Conservation (phyloP, 257 asterid genomes). For the Solanum lycopersicoides region DNA sequence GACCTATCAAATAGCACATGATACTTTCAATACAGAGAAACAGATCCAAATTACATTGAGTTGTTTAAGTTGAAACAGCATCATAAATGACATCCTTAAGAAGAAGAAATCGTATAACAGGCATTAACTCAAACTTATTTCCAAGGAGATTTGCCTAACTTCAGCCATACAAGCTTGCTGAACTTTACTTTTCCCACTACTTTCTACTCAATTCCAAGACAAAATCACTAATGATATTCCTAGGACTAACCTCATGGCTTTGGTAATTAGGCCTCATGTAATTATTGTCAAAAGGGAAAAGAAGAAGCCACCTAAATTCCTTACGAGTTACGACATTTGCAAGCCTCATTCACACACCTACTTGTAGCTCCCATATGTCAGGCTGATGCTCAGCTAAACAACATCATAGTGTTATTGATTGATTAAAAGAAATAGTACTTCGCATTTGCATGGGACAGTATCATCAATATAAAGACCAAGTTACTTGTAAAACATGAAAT, state of each 20-base stretch:
- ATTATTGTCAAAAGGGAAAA: background rate
- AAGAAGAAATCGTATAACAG: background rate
- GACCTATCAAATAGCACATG: constrained; percentile 45
- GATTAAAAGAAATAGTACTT: background rate
- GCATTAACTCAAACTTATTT: background rate
- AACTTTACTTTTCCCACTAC: background rate
- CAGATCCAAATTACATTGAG: background rate
- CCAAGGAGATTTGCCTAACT: background rate
- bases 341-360: background rate
- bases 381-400: background rate
- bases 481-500: background rate
- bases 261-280: background rate
- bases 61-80: background rate
- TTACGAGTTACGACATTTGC: background rate
- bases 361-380: background rate
- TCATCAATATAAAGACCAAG: background rate
- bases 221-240: background rate
- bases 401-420: background rate
- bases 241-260: background rate
- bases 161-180: background rate
- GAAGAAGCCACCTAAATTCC: background rate
- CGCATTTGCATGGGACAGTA: background rate
- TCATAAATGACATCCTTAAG: background rate
- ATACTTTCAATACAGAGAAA: background rate
- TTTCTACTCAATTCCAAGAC: background rate